Evolutionary conservation across 2,329 filamentous ascomycete genomes (phyloP), one percentile per base, ranked within the genome.

Genomic region (Aspergillus arachidicola): DNA sequence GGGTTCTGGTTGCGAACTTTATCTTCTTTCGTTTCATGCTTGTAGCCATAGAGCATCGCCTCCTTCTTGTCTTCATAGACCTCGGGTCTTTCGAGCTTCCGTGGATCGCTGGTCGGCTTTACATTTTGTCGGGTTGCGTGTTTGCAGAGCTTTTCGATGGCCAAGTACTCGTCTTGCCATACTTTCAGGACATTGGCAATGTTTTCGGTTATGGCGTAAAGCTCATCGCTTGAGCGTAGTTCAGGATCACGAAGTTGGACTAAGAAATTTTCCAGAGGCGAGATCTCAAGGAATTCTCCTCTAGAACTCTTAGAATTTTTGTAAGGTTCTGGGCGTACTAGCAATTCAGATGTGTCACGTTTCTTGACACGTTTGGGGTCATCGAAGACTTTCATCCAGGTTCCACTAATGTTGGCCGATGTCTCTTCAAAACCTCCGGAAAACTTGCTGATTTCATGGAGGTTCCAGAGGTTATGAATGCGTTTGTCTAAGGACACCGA

Each of bases 1-100:
- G 87, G 85, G 69, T 88, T 83, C 66, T 88, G 86, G 59, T 76
- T 78, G n/a, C 82, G 82, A 43, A 76, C 73, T 59, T 79, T 78
- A 41, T 71, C 67, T 41, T 76, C 74, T 68, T 84, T 84, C 0
- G 83, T 74, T 64, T 86, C 85, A 71, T 85, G 85, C 38, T 80
- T 81, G 72, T 88, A 89, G 60, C 85, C 84, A 70, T 89, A 89
- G 0, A 89, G 75, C 62, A 83, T 82, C 1, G 86, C 82, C 75
- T 89, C 86, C 67, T 87, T 87, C 73, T 83, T 83, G 67, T 87
- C 86, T 69, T 87, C 86, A 64, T 81, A 87, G 3, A 85, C 72
- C n/a, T 78, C 74, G 6, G 77, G 75, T 14, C 80, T 76, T 12
- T 85, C 82, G 23, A 83, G 79, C 65, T 85, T 85, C 63, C 85